These are phyloP conservation scores for Linnemannia hyalina DNA, from an alignment of 192 early-diverging fungal genomes.

Conservation along the genomic window DNA sequence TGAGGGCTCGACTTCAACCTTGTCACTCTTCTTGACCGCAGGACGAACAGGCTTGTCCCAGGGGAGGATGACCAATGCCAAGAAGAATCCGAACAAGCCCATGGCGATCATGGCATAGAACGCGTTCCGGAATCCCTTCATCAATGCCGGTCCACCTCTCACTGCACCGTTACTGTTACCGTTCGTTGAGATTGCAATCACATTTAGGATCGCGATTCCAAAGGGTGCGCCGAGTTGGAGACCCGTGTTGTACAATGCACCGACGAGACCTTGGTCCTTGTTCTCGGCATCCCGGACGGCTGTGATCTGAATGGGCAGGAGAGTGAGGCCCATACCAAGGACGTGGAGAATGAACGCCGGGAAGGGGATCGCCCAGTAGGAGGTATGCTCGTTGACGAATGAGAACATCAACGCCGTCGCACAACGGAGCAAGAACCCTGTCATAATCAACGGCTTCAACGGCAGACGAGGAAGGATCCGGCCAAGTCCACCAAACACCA, in stretches of 20 bases:
- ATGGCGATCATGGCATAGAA: conserved; percentile 19
- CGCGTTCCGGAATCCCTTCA: conserved; percentile 33
- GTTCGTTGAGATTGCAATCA: conserved; percentile 39
- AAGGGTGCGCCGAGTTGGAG: conserved; percentile 48
- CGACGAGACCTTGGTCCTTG: conserved; percentile 44
- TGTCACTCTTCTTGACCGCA: background rate
- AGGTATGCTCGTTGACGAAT: conserved; percentile 25
- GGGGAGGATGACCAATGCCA: conserved; percentile 13
- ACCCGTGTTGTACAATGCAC: conserved; percentile 50
- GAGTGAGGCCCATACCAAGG: conserved; percentile 30
- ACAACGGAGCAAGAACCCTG: conserved; percentile 19
- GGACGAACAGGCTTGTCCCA: conserved; percentile 22
- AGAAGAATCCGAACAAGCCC: conserved; percentile 12
- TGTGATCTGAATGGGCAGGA: conserved; percentile 32
- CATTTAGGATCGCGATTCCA: conserved; percentile 47
- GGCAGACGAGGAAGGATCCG: conserved; percentile 39
- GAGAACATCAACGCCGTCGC: conserved; percentile 29
- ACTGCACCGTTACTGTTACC: background rate
- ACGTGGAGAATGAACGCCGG: conserved; percentile 39
- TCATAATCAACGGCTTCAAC: conserved; percentile 27
- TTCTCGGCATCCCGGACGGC: conserved; percentile 37
- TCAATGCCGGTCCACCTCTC: conserved; percentile 13
- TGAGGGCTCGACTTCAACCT: background rate
- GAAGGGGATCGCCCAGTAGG: conserved; percentile 44
- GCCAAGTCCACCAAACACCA: conserved; percentile 44